Evolutionary conservation across 2,329 filamentous ascomycete genomes (phyloP).

Genomic region (Apiospora koreana): DNA sequence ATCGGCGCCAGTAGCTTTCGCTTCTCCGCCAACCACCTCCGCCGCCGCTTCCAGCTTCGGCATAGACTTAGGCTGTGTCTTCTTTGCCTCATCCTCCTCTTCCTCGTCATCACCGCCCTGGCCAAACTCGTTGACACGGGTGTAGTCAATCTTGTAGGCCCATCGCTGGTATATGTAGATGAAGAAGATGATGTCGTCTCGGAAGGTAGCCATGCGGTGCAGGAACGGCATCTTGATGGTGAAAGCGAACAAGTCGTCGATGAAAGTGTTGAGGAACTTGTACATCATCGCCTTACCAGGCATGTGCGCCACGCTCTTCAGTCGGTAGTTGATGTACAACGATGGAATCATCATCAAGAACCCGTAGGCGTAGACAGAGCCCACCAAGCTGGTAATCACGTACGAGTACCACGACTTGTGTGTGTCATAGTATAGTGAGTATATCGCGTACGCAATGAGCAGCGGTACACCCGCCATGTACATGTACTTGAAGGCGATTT

Average conservation of each 20-base stretch:
- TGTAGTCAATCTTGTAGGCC: slow-evolving; percentile 90
- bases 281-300: slow-evolving; percentile 95
- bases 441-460: slow-evolving; percentile 83
- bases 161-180: slow-evolving; percentile 94
- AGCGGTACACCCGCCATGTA: slow-evolving; percentile 91
- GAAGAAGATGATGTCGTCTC: slow-evolving; percentile 98
- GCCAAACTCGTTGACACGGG: slow-evolving; percentile 93
- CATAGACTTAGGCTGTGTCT: slow-evolving; percentile 40
- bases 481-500: slow-evolving; percentile 96
- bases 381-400: slow-evolving; percentile 91
- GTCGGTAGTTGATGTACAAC: slow-evolving; percentile 97
- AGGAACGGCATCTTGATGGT: slow-evolving; percentile 99
- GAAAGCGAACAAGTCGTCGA: slow-evolving; percentile 97
- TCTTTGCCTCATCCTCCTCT: slow-evolving; percentile 40
- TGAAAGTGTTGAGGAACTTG: slow-evolving; percentile 98
- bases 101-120: slow-evolving; percentile 94
- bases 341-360: slow-evolving; percentile 99
- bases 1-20: slow-evolving; percentile 52
- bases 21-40: slow-evolving; percentile 35
- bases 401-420: slow-evolving; percentile 99
- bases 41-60: slow-evolving; percentile 25
- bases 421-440: slow-evolving; percentile 87
- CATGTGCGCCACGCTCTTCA: slow-evolving; percentile 97
- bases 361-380: slow-evolving; percentile 94
- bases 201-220: slow-evolving; percentile 86